Evolutionary conservation across 2,329 filamentous ascomycete species (phyloP).

Genomic region (Pezicula neosporulosa): DNA sequence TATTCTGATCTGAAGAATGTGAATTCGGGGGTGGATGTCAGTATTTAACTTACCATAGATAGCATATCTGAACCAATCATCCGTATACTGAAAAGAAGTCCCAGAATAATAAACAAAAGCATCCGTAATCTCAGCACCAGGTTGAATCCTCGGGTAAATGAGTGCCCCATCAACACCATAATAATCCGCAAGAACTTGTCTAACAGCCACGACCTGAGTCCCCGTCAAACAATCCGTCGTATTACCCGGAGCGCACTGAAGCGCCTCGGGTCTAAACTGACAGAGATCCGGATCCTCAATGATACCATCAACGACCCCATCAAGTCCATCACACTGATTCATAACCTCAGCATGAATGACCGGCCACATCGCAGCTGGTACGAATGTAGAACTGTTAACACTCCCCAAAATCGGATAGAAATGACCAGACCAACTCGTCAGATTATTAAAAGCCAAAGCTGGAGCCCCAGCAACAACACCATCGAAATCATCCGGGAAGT

Average conservation of each 20-base stretch:
- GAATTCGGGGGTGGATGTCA: not conserved
- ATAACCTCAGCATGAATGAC: slow-evolving; percentile 25
- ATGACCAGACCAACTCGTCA: slow-evolving; percentile 13
- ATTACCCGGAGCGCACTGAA: slow-evolving; percentile 20
- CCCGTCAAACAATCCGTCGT: slow-evolving; percentile 38
- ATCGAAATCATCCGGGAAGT: slow-evolving; percentile 37
- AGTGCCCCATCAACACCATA: slow-evolving; percentile 38
- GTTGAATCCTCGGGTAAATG: slow-evolving; percentile 47
- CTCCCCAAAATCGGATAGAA: slow-evolving; percentile 14
- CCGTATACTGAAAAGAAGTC: slow-evolving; percentile 36
- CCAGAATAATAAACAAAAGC: slow-evolving; percentile 25
- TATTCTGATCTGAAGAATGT: too few relatives aligned
- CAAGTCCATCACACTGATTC: slow-evolving; percentile 33
- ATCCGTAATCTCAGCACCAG: slow-evolving; percentile 38
- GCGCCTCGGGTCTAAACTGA: slow-evolving; percentile 23
- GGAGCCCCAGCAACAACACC: slow-evolving; percentile 38
- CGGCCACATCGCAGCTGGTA: slow-evolving; percentile 15
- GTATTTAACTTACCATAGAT: slow-evolving; percentile 30
- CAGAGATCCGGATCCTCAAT: slow-evolving; percentile 35
- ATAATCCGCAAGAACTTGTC: slow-evolving; percentile 37
- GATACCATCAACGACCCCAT: slow-evolving; percentile 34
- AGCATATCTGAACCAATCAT: slow-evolving; percentile 45
- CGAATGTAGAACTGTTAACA: slow-evolving; percentile 3
- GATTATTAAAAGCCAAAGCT: slow-evolving; percentile 21
- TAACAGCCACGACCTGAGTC: slow-evolving; percentile 39